Evolutionary conservation across 2,329 filamentous ascomycete species (phyloP).

Genomic region (Fusarium phyllophilum): DNA sequence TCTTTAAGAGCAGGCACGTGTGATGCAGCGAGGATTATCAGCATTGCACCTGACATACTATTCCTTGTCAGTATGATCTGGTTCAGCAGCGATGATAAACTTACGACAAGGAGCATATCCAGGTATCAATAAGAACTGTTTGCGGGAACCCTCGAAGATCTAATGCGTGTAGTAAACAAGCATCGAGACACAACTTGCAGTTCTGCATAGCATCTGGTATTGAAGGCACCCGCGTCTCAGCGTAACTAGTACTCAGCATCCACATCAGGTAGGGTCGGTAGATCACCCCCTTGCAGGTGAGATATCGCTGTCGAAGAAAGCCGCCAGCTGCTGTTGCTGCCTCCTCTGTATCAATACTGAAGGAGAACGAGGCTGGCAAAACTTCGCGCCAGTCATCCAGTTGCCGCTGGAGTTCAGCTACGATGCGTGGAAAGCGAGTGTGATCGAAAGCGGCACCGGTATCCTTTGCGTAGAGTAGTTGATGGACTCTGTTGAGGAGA

Average conservation of each 20-base stretch:
- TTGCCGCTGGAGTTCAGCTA: conserved; percentile 60
- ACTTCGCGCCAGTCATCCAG: conserved; percentile 61
- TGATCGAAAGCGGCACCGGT: conserved; percentile 57
- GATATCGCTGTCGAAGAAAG: conserved; percentile 61
- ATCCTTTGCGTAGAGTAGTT: conserved; percentile 59
- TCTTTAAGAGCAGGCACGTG: conserved; percentile 51
- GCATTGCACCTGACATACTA: conserved; percentile 62
- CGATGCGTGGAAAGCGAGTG: conserved; percentile 58
- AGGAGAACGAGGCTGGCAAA: conserved; percentile 55
- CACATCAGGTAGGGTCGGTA: conserved; percentile 63
- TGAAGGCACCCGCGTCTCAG: conserved; percentile 40
- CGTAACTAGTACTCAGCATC: conserved; percentile 54
- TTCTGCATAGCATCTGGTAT: conserved; percentile 51
- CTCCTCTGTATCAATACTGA: conserved; percentile 48
- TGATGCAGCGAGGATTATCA: conserved; percentile 58
- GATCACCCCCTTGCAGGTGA: conserved; percentile 63
- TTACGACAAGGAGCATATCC: conserved; percentile 65
- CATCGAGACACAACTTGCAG: conserved; percentile 58
- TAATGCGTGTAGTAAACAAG: conserved; percentile 59
- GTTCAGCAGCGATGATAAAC: conserved; percentile 9
- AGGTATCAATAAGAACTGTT: conserved; percentile 63
- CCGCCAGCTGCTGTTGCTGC: conserved; percentile 55
- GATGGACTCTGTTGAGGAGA: conserved; percentile 59
- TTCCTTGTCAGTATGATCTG: fast-evolving
- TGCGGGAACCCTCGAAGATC: conserved; percentile 60